phyloP scores from a whole-genome alignment of 306 rosid species.

The Acacia acuminata region DNA sequence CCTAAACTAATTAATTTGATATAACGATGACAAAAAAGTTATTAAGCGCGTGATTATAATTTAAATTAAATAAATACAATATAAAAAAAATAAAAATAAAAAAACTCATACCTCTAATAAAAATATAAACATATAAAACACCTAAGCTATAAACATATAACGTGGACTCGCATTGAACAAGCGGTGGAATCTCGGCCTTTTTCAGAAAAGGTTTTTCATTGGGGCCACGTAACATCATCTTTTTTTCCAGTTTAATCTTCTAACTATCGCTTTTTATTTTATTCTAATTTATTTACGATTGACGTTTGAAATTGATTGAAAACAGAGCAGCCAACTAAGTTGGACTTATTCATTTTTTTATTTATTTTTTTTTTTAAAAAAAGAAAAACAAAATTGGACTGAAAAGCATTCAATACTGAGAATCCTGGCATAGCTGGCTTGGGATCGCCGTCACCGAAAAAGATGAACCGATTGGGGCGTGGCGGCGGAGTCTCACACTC shows the following conservation, averaged over 20 bases:
- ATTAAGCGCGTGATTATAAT: too few species aligned
- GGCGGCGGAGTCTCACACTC: slow-evolving; percentile 21
- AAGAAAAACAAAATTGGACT: not conserved
- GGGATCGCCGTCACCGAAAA: not conserved
- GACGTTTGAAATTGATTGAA: not conserved
- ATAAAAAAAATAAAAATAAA: too few species aligned
- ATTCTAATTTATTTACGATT: not conserved
- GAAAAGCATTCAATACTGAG: not conserved
- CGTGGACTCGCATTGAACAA: not conserved
- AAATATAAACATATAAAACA: too few species aligned
- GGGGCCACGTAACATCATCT: not conserved
- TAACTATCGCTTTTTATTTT: not conserved
- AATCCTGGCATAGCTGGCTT: not conserved
- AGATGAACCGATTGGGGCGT: slow-evolving; percentile 51
- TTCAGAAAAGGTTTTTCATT: not conserved
- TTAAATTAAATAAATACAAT: too few species aligned
- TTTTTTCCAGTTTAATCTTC: not conserved
- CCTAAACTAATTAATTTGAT: too few species aligned
- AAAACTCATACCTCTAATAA: too few species aligned
- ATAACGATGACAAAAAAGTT: too few species aligned
- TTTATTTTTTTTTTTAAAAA: too few species aligned
- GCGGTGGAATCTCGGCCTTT: not conserved
- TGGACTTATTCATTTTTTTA: not conserved
- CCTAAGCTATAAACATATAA: too few species aligned
- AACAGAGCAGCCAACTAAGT: not conserved